A percentile compares a stretch with the other conserved stretches of the same genome.
Evolutionary conservation across 2,329 filamentous ascomycete genomes (phyloP).

Genomic region (Calonectria pauciramosa): DNA sequence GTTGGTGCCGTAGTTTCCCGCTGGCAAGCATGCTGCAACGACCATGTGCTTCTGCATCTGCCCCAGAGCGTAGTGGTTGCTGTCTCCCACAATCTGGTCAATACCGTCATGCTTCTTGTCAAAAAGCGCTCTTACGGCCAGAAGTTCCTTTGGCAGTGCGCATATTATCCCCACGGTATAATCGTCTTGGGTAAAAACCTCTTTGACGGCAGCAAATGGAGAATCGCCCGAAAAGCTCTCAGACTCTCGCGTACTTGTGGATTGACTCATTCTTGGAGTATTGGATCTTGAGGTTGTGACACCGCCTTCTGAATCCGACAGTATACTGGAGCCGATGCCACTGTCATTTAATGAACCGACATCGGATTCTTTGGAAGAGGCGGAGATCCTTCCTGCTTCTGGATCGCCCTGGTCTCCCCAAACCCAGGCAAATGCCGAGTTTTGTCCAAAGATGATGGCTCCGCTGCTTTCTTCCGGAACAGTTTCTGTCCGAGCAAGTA

Average conservation of each 20-base stretch:
- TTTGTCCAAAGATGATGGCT: constrained; percentile 8
- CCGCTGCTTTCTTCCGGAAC: neutral
- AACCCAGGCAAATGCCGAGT: neutral
- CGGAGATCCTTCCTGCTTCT: neutral
- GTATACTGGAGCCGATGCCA: neutral
- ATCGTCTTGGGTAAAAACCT: neutral
- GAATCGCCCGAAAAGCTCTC: too few species aligned
- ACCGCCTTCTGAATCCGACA: too few species aligned
- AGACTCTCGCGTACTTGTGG: too few species aligned
- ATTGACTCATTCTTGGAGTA: too few species aligned
- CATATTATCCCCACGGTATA: neutral
- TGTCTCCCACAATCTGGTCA: neutral
- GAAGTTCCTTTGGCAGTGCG: neutral
- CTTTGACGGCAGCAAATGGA: too few species aligned
- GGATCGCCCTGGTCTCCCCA: neutral
- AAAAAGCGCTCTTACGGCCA: neutral
- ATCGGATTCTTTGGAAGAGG: neutral
- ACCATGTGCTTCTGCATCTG: neutral
- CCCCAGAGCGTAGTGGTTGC: neutral
- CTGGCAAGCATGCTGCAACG: neutral
- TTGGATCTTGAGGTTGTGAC: too few species aligned
- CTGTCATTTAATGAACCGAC: neutral
- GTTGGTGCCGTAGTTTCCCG: neutral
- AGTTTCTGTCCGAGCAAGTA: neutral
- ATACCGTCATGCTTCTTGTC: neutral